Base-by-base conservation (phyloP, 106 monocot species). In the Allium sativum region DNA sequence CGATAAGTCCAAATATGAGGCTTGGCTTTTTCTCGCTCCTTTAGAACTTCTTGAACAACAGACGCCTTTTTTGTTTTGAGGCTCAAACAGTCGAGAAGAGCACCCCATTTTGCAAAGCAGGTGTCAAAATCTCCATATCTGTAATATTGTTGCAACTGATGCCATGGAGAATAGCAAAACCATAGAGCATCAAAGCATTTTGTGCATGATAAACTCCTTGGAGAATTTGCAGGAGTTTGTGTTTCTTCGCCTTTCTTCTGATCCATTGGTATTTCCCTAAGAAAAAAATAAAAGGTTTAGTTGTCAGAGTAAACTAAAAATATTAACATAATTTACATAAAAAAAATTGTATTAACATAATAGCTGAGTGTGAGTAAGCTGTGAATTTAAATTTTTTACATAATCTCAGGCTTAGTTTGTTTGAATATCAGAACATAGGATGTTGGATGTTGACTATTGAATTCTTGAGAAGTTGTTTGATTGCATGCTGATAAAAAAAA, bases 81-180 rank as follows among this genome's bases (percentile, higher is more conserved):
- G 44, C 64, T 73, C 57, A 95, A 68, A 66, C 95, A 95, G 46
- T 95, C 95, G 62, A 72, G 68, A 57, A 95, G 87, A 20, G 71
- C 62, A 65, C 68, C 79, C 90, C 95, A 95, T 60, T 90, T 90
- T 20, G 73, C 77, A 61, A 82, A 62, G 68, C 90, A 95, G 65
- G 22, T 90, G 59, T 90, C 90, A 60, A 87, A 87, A 42, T 90
- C 72, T 57, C 95, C 95, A 61, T 78, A 60, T 71, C 95, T 70
- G 70, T 95, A 95, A 62, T 94, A 94, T 58, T 84, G 80, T 68
- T 94, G 86, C 94, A 89, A 84, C 43, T 62, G 62, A 45, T 62
- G 62, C 19, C 18, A 62, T 45, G 47, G 46, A 45, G 54, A 71
- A 55, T 71, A 71, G 55, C 71, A 71, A 71, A 71, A 71, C 71